A percentile compares a stretch with the other conserved stretches of the same genome.
These are phyloP conservation scores for Paratinospora sagittata DNA, from an alignment of 164 flowering plant species.

Conservation along the genomic window DNA sequence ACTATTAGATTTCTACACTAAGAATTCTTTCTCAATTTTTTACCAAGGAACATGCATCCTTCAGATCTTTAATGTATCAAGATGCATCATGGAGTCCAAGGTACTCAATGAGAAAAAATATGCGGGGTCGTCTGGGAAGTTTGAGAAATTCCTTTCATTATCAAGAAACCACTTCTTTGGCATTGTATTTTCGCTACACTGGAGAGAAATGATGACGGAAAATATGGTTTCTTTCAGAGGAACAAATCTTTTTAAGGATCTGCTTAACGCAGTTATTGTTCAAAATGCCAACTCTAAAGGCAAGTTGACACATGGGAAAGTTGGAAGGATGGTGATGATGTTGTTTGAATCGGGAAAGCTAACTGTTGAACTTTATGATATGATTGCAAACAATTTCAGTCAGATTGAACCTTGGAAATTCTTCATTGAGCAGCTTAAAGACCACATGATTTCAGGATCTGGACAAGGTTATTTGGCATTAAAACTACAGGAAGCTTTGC, in stretches of 20 bases:
- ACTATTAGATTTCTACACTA: slow-evolving; percentile 18
- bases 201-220: slow-evolving; percentile 23
- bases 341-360: slow-evolving; percentile 43
- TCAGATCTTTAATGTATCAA: slow-evolving; percentile 29
- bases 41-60: slow-evolving; percentile 22
- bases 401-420: too few relatives aligned
- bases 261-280: slow-evolving; percentile 30
- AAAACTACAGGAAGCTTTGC: slow-evolving; percentile 28
- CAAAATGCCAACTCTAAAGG: slow-evolving; percentile 15
- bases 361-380: too few relatives aligned
- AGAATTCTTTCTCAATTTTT: slow-evolving; percentile 19
- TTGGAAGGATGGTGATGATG: slow-evolving; percentile 41
- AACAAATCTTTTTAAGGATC: slow-evolving; percentile 24
- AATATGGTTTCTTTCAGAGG: slow-evolving; percentile 37
- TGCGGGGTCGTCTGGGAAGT: slow-evolving; percentile 20
- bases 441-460: slow-evolving; percentile 8
- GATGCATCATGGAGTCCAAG: slow-evolving; percentile 26
- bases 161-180: slow-evolving; percentile 24
- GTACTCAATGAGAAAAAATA: slow-evolving; percentile 4
- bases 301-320: slow-evolving; percentile 39
- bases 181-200: slow-evolving; percentile 37
- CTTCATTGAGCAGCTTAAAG: slow-evolving; percentile 24
- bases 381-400: too few relatives aligned
- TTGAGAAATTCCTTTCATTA: slow-evolving; percentile 19
- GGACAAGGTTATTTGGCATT: slow-evolving; percentile 8